phyloP scores from a whole-genome alignment of 352 stramenopile genomes.

The Blastocystis sp. region DNA sequence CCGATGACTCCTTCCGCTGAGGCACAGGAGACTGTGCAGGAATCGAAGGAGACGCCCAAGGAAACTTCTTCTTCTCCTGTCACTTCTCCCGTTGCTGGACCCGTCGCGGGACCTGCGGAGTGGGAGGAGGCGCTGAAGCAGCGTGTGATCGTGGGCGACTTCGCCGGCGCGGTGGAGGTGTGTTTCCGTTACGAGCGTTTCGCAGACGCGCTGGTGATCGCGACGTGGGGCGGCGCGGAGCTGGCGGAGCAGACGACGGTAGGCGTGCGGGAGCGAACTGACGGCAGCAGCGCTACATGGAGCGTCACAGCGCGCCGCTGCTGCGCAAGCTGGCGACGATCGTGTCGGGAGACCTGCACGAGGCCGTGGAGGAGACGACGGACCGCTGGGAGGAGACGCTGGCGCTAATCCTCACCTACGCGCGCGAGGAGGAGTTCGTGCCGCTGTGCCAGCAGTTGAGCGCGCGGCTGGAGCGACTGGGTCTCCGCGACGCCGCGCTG shows the following conservation, averaged over 20 bases:
- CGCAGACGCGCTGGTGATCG: conserved; percentile 84
- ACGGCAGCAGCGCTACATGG: conserved; percentile 78
- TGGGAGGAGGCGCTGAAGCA: conserved; percentile 83
- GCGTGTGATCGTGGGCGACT: conserved; percentile 89
- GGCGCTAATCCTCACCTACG: conserved; percentile 90
- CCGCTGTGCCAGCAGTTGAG: conserved; percentile 83
- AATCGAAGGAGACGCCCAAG: not conserved
- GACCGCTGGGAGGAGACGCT: conserved; percentile 88
- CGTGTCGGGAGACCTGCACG: conserved; percentile 86
- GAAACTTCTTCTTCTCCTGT: too few relatives aligned
- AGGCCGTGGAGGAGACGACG: conserved; percentile 77
- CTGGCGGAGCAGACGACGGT: conserved; percentile 87
- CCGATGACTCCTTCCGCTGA: not conserved
- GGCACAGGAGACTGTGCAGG: not conserved
- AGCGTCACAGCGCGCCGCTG: not conserved
- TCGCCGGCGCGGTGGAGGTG: conserved; percentile 88
- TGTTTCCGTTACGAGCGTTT: conserved; percentile 86
- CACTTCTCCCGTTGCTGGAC: too few relatives aligned
- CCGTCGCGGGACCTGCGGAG: conserved; percentile 65
- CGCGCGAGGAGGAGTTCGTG: conserved; percentile 87
- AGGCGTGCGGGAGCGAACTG: conserved; percentile 77
- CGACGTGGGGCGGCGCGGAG: conserved; percentile 78
- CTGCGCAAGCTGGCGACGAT: conserved; percentile 64
- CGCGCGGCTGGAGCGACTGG: conserved; percentile 73
- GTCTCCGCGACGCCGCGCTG: conserved; percentile 46